A percentile compares a stretch with the other conserved stretches of the same genome.
These are phyloP conservation scores for Paraurostyla sp. DNA, from an alignment of 73 alveolate species.

Conservation along the genomic window DNA sequence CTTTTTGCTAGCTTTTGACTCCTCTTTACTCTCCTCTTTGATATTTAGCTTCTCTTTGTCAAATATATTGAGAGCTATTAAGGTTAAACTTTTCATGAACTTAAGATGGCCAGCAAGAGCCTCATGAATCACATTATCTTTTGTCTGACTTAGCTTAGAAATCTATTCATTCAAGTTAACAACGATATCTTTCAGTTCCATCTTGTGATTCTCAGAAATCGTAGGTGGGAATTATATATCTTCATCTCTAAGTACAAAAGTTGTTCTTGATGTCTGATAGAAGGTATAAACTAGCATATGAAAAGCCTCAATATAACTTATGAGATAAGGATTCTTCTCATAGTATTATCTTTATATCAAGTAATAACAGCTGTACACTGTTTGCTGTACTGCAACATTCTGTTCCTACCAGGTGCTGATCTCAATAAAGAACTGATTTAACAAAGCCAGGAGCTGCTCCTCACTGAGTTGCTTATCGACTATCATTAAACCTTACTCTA, in stretches of 20 bases:
- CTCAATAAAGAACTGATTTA: constrained; percentile 41
- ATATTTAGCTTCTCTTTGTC: not conserved
- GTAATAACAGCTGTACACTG: constrained; percentile 55
- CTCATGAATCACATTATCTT: not conserved
- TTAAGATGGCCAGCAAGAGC: constrained; percentile 11
- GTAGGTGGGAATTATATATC: constrained; percentile 70
- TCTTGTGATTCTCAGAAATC: not conserved
- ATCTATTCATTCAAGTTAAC: not conserved
- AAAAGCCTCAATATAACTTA: constrained; percentile 35
- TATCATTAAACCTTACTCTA: constrained; percentile 48
- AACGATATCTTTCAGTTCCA: constrained; percentile 5
- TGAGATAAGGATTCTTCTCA: constrained; percentile 31
- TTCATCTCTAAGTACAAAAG: constrained; percentile 66
- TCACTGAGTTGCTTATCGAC: not conserved
- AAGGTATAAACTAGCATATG: constrained; percentile 33
- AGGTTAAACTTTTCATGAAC: constrained; percentile 16
- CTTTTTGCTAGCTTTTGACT: constrained; percentile 27
- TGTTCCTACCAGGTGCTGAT: constrained; percentile 55
- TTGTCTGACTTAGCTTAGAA: not conserved
- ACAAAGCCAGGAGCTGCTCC: constrained; percentile 50
- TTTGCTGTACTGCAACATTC: constrained; percentile 35
- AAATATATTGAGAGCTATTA: not conserved
- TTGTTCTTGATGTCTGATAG: constrained; percentile 48
- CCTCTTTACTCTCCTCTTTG: constrained; percentile 42
- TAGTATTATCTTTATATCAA: constrained; percentile 33